Conservation (phyloP, 257 asterid species). For the Hygrophila difformis region DNA sequence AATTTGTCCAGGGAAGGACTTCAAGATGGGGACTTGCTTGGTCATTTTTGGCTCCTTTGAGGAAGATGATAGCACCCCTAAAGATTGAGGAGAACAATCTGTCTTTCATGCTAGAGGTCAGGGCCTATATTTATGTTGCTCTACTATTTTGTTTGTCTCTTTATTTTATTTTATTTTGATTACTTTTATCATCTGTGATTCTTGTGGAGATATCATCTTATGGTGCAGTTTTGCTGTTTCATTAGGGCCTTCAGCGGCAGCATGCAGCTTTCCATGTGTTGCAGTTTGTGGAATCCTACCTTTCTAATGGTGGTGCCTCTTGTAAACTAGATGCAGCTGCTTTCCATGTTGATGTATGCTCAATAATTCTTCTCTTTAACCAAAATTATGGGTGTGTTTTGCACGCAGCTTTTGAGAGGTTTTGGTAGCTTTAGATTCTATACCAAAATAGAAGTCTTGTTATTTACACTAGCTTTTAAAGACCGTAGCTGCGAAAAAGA, state of each 20-base stretch:
- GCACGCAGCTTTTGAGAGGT: no score
- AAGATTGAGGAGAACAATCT: constrained; percentile 42
- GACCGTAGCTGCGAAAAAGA: no score
- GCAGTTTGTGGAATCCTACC: constrained; percentile 64
- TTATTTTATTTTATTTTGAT: no score
- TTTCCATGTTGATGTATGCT: constrained; percentile 54
- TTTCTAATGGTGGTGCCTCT: constrained; percentile 47
- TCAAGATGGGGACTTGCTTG: constrained; percentile 98
- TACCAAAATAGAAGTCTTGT: no score
- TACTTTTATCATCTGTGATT: no score
- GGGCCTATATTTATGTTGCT: not conserved
- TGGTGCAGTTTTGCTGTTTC: constrained; percentile 12
- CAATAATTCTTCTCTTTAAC: constrained; percentile 9
- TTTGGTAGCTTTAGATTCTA: no score
- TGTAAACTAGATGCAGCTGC: constrained; percentile 50
- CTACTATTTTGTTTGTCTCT: no score
- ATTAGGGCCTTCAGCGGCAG: constrained; percentile 72
- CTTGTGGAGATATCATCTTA: constrained; percentile 9
- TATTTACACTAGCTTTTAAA: no score
- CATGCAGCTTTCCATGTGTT: constrained; percentile 56
- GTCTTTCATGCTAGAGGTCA: constrained; percentile 81
- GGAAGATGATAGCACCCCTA: constrained; percentile 29
- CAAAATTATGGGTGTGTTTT: no score
- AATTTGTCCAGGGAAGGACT: constrained; percentile 92
- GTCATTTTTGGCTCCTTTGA: constrained; percentile 75